Evolutionary conservation across 176 grass and related monocot genomes (phyloP), one percentile per base, ranked within the genome.

Genomic region (Oryza punctata): DNA sequence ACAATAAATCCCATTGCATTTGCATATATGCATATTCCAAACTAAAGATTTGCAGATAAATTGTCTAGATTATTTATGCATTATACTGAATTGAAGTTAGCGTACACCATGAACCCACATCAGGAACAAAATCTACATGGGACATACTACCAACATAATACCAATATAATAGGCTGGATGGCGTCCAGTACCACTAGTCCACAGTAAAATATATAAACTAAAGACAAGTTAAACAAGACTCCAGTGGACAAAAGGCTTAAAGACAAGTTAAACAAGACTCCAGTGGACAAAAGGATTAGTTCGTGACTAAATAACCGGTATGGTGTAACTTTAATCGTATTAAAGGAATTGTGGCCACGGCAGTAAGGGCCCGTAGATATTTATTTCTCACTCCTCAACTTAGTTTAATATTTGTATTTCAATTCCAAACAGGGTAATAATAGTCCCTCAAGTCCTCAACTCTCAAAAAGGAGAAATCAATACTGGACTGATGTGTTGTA

Each of bases 201-300:
- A 29, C 8, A 28, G 44, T 15, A 65, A 78, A 28, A 44, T 65
- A 18, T 78, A 26, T 33, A 78, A 77, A 24, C 61, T 40, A 41
- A 9, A 65, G 15, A 19, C 61, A 19, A 8, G 38, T 65, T 79
- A 29, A 78, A 67, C 38, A 78, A 65, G 38, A 79, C 30, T 73
- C 26, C 7, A 73, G 14, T 3, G 15, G 26, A 10, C 10, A 32
- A n/a, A 43, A n/a, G 19, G 23, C 12, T 38, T 40, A 41, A 9
- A 65, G 15, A 19, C 61, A 19, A 8, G 38, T 65, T 79, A 29
- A 78, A 67, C 38, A 78, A 65, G 38, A 79, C 30, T 73, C 26
- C 7, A 73, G 14, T 3, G 15, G 26, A 10, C 10, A 32, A n/a
- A 43, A n/a, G 19, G 23, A 7, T 32, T 28, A 65, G 8, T 35